Percentiles rank a stretch among this genome's conserved stretches.
These are phyloP conservation scores for Cryptosporidium meleagridis DNA, from an alignment of 169 alveolate species.

Conservation along the genomic window DNA sequence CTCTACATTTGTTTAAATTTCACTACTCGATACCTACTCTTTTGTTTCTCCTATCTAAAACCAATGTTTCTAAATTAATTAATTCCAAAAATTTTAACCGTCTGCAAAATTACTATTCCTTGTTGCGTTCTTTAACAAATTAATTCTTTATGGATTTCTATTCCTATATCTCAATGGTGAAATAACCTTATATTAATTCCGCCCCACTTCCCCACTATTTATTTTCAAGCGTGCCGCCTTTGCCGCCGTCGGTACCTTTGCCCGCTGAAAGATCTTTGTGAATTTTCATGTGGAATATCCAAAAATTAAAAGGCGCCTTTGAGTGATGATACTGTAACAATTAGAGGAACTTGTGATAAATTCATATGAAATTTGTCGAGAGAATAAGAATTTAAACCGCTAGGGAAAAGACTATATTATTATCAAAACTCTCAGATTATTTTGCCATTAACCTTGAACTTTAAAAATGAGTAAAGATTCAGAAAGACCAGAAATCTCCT, in stretches of 20 bases:
- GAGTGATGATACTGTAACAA: neutral
- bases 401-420: neutral
- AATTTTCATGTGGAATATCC: slow-evolving; percentile 21
- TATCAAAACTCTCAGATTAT: neutral
- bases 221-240: neutral
- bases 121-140: too few relatives aligned
- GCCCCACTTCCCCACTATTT: neutral
- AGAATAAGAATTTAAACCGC: neutral
- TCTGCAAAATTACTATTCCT: too few relatives aligned
- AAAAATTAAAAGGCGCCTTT: slow-evolving; percentile 8
- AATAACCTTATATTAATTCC: too few relatives aligned
- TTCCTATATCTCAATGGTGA: too few relatives aligned
- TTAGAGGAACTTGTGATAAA: neutral
- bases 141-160: too few relatives aligned
- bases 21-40: neutral
- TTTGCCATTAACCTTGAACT: neutral
- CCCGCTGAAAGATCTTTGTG: neutral
- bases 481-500: slow-evolving; percentile 47
- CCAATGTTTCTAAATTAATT: neutral
- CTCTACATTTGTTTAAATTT: neutral
- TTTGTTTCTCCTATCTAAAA: neutral
- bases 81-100: too few relatives aligned
- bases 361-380: slow-evolving; percentile 21
- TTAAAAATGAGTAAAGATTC: slow-evolving; percentile 34
- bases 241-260: neutral